Base-by-base conservation (phyloP, 495 filamentous ascomycete species). In the Elasticomyces elasticus region DNA sequence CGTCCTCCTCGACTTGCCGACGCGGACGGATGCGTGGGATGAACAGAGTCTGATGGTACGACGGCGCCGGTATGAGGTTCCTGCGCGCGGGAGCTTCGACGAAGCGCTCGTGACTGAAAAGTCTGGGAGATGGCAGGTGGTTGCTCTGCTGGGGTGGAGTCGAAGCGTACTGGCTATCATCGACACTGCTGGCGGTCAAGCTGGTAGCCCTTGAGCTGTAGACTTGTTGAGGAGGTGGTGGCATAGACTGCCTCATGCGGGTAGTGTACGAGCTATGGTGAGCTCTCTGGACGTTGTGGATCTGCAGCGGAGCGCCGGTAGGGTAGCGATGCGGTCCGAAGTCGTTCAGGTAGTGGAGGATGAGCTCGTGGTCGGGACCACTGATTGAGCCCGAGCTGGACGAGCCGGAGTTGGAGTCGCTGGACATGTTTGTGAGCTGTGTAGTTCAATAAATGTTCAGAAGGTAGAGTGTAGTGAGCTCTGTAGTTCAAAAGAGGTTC, bases 281-380 rank as follows among this genome's bases (percentile, higher is more conserved):
- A 12, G 20, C 7, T 12, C 42, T 45, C 5, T 45, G 6, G 17
- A 19, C 13, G 2, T 23, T 5, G 35, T 40, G 30, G 28, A 33
- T 30, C 15, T 11, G 11, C 2, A 51, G 48, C 19, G 48, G 10
- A 11, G 48, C 28, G 33, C 30, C 48, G 28, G 48, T 51, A 15
- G 48, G 48, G 33, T 51, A 51, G 28, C 48, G 48, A 33, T 51
- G 48, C 17, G 48, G 48, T 40, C 40, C 48, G 48, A 40, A 51
- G 33, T 40, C 48, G 48, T 51, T 51, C 7, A 40, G 28, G 28
- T 51, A 38, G 37, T 51, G 48, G 30, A 51, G 48, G 11, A 51
- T 51, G 33, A 40, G 28, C 2, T 1, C 33, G 24, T 40, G 10
- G 33, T 51, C 31, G 1, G 48, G 48, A 10, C 30, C 33, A 19